phyloP scores from a whole-genome alignment of 352 stramenopile genomes.

The Pythium folliculosum region DNA sequence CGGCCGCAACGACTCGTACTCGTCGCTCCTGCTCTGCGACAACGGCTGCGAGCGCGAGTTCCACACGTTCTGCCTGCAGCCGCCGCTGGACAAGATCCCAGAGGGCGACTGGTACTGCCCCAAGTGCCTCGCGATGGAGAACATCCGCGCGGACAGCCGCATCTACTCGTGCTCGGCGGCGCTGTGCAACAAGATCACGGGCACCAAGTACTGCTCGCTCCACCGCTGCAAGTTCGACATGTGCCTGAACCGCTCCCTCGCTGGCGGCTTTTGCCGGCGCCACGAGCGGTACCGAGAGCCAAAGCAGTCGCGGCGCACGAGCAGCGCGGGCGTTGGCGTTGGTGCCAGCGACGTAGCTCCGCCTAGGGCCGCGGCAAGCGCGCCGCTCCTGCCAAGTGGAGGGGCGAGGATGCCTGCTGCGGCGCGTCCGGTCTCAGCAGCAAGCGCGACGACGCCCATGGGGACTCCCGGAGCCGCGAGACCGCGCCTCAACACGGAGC shows the following conservation, averaged over 20 bases:
- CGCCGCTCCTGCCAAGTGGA: not conserved
- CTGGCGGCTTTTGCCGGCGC: constrained; percentile 36
- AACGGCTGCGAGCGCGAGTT: constrained; percentile 58
- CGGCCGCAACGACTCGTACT: constrained; percentile 40
- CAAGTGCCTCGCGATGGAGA: constrained; percentile 31
- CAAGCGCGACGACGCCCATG: no score
- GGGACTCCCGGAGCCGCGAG: not conserved
- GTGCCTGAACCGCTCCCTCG: constrained; percentile 36
- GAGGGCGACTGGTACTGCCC: constrained; percentile 56
- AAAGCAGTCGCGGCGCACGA: not conserved
- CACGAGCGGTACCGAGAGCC: constrained; percentile 28
- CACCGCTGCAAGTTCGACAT: constrained; percentile 36
- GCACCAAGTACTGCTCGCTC: constrained; percentile 37
- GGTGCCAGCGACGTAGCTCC: not conserved
- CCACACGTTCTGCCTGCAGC: constrained; percentile 51
- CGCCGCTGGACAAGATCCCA: constrained; percentile 46
- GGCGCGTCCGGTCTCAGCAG: no score
- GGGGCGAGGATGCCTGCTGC: no score
- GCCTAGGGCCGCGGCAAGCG: not conserved
- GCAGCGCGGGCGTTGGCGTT: not conserved
- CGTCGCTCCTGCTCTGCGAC: constrained; percentile 50
- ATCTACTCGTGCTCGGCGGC: constrained; percentile 42
- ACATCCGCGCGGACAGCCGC: constrained; percentile 21
- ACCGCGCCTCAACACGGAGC: constrained; percentile 13
- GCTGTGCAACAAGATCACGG: constrained; percentile 44